Conservation (phyloP, 345 rosid genomes). For the Pistacia atlantica region DNA sequence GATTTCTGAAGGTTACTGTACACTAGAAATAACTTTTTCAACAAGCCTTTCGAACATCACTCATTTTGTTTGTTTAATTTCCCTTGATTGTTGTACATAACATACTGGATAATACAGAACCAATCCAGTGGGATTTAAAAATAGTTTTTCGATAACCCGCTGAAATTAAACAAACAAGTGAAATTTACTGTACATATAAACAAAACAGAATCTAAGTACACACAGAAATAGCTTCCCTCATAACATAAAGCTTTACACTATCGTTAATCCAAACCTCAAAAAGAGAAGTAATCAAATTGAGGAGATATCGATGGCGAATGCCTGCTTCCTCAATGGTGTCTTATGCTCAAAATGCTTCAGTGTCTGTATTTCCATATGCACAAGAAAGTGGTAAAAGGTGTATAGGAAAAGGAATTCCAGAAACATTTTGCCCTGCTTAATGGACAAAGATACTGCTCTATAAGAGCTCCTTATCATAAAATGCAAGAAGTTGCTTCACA, state of each 20-base stretch:
- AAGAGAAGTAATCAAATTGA: background rate
- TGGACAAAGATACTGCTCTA: slow-evolving; percentile 18
- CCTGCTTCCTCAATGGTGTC: background rate
- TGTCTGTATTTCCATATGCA: background rate
- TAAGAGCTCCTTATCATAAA: slow-evolving; percentile 69
- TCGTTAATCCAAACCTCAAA: background rate
- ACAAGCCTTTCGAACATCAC: too few species aligned
- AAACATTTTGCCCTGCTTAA: background rate
- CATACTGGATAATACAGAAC: too few species aligned
- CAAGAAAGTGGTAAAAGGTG: background rate
- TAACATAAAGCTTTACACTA: background rate
- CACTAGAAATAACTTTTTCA: too few species aligned
- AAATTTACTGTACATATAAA: too few species aligned
- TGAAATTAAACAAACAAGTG: too few species aligned
- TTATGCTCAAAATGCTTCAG: background rate
- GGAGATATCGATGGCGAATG: background rate
- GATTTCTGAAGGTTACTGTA: too few species aligned
- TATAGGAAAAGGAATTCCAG: background rate
- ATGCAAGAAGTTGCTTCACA: slow-evolving; percentile 86
- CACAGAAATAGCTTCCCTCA: background rate
- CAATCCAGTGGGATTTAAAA: too few species aligned
- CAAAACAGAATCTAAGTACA: background rate
- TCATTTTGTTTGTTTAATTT: too few species aligned
- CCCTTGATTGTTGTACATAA: too few species aligned
- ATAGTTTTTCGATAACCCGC: too few species aligned